These are phyloP conservation scores for Biancaea sappan DNA, from an alignment of 306 rosid genomes.

Conservation along the genomic window DNA sequence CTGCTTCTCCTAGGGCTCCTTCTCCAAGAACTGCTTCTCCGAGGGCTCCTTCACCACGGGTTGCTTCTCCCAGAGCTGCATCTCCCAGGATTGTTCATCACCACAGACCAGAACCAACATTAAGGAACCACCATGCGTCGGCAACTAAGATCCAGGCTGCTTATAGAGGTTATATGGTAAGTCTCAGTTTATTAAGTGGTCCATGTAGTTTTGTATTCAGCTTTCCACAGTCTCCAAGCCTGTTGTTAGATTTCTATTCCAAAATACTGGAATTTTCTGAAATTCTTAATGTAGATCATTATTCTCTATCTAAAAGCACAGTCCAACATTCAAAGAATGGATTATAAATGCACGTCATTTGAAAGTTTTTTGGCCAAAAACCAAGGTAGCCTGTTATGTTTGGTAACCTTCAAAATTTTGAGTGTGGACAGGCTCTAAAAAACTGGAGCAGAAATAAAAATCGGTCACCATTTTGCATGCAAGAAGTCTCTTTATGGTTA, in stretches of 20 bases:
- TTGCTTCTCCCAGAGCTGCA: slow-evolving; percentile 60
- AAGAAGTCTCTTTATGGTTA: neutral
- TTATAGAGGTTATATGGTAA: slow-evolving; percentile 87
- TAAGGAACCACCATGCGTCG: slow-evolving; percentile 74
- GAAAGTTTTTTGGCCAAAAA: slow-evolving; percentile 1
- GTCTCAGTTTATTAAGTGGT: slow-evolving; percentile 28
- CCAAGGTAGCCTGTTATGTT: neutral
- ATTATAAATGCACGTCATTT: slow-evolving; percentile 3
- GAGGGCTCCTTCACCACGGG: slow-evolving; percentile 40
- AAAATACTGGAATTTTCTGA: neutral
- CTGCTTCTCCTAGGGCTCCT: slow-evolving; percentile 49
- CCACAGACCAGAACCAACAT: slow-evolving; percentile 79
- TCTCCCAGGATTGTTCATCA: slow-evolving; percentile 57
- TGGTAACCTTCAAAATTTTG: slow-evolving; percentile 24
- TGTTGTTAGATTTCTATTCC: neutral
- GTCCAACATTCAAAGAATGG: neutral
- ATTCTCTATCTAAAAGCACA: slow-evolving; percentile 20
- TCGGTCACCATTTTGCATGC: neutral
- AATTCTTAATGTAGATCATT: neutral
- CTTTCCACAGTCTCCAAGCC: neutral
- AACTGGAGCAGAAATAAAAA: neutral
- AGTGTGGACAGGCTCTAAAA: slow-evolving; percentile 20
- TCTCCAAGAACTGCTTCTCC: slow-evolving; percentile 61
- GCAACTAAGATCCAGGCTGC: slow-evolving; percentile 90
- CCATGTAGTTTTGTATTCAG: neutral